phyloP scores from a whole-genome alignment of 495 filamentous ascomycete species.

The Cetradonia linearis region DNA sequence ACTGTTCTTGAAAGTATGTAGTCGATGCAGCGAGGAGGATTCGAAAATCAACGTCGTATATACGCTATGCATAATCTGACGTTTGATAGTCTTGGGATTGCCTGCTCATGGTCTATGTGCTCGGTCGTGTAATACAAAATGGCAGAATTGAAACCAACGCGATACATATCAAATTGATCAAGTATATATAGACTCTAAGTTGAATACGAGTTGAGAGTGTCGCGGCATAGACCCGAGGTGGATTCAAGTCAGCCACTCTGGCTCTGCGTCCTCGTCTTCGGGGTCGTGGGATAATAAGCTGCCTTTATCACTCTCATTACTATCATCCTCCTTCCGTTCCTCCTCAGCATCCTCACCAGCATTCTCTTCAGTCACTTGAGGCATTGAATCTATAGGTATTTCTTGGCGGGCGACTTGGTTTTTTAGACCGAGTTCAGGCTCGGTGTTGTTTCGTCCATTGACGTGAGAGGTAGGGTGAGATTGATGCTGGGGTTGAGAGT shows the following conservation, averaged over 20 bases:
- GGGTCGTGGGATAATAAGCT: conserved; percentile 51
- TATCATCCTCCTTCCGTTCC: conserved; percentile 29
- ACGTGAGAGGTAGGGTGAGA: background rate
- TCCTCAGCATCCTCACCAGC: background rate
- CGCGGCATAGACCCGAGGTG: no score
- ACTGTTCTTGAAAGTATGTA: no score
- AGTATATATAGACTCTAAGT: no score
- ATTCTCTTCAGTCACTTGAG: background rate
- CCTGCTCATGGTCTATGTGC: no score
- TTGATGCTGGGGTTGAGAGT: background rate
- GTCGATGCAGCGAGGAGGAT: no score
- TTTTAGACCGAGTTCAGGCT: background rate
- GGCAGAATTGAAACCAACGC: no score
- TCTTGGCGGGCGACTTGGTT: background rate
- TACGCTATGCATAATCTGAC: no score
- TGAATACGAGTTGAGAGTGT: no score
- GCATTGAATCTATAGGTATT: background rate
- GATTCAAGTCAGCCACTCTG: conserved; percentile 44
- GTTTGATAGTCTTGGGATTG: no score
- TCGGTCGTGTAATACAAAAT: no score
- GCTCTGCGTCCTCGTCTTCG: conserved; percentile 58
- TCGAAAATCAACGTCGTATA: no score
- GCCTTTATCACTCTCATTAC: conserved; percentile 32
- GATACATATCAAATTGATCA: no score
- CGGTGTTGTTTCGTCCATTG: background rate